Evolutionary conservation across 2,329 filamentous ascomycete genomes (phyloP).

Genomic region (Fusarium algeriense): DNA sequence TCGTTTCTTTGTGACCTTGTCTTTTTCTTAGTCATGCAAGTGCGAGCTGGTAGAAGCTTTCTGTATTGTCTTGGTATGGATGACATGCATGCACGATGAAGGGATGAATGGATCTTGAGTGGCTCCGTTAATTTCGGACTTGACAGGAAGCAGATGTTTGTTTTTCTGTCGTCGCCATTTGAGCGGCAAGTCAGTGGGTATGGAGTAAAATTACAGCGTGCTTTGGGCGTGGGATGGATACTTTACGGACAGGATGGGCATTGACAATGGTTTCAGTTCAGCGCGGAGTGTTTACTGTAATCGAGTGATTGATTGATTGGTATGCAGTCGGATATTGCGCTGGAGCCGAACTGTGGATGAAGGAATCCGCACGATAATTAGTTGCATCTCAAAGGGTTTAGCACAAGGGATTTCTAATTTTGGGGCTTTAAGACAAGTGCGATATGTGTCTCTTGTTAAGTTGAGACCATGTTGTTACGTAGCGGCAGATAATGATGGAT

Average conservation of each 20-base stretch:
- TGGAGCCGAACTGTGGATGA: constrained; percentile 36
- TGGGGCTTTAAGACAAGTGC: constrained; percentile 13
- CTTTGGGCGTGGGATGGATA: constrained; percentile 28
- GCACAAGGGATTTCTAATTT: constrained; percentile 23
- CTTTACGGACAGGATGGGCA: background rate
- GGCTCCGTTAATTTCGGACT: constrained; percentile 33
- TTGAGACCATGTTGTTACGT: background rate
- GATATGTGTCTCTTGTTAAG: constrained; percentile 11
- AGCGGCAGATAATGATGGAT: constrained; percentile 9
- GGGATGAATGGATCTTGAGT: constrained; percentile 16
- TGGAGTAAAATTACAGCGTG: constrained; percentile 38
- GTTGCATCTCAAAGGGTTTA: constrained; percentile 27
- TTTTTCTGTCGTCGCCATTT: constrained; percentile 16
- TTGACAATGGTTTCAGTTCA: constrained; percentile 32
- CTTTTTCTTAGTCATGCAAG: constrained; percentile 23
- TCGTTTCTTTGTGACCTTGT: background rate
- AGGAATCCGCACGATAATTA: constrained; percentile 29
- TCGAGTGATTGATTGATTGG: constrained; percentile 26
- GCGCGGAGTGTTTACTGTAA: constrained; percentile 18
- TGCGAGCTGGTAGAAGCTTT: constrained; percentile 6
- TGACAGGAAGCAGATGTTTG: constrained; percentile 6
- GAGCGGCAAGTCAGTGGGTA: constrained; percentile 29
- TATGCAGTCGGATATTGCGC: constrained; percentile 37
- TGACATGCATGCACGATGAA: constrained; percentile 32
- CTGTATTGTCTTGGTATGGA: constrained; percentile 23